Conservation (phyloP, 192 early-diverging fungal genomes). For the Entophlyctis luteolus region DNA sequence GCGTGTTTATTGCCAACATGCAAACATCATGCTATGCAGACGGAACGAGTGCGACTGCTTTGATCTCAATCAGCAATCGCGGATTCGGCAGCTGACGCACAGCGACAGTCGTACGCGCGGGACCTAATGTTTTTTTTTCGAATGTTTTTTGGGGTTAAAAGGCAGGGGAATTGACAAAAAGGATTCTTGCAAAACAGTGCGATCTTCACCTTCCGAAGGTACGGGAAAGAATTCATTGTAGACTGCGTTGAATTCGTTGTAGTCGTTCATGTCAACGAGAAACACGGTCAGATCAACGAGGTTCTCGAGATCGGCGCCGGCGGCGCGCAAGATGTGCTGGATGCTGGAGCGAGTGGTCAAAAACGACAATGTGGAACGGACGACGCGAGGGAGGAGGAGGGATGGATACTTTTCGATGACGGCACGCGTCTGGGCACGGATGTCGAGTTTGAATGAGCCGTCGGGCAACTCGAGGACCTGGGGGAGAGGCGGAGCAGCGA, state of each 20-base stretch:
- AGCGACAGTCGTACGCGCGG: constrained; percentile 63
- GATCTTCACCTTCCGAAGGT: constrained; percentile 6
- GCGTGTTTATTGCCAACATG: too few relatives aligned
- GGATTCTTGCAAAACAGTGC: background rate
- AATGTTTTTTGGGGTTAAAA: background rate
- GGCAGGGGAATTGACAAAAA: constrained; percentile 11
- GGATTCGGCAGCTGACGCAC: constrained; percentile 62
- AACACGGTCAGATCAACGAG: constrained; percentile 71
- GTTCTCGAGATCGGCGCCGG: constrained; percentile 53
- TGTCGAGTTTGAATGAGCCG: constrained; percentile 56
- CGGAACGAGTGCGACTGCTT: constrained; percentile 52
- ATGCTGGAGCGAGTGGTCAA: constrained; percentile 43
- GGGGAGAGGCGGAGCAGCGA: background rate
- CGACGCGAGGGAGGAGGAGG: background rate
- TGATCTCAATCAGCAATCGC: constrained; percentile 63
- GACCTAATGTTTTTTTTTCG: constrained; percentile 24
- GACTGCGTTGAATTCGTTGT: constrained; percentile 60
- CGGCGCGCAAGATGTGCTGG: constrained; percentile 48
- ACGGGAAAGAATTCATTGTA: constrained; percentile 63
- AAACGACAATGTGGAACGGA: too few relatives aligned
- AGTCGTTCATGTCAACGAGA: constrained; percentile 66
- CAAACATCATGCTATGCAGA: too few relatives aligned
- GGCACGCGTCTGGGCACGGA: constrained; percentile 58
- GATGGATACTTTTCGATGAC: constrained; percentile 58
- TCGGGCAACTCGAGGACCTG: constrained; percentile 48